phyloP scores from a whole-genome alignment of 768 basidiomycete genomes.

The Termitomyces heimii region DNA sequence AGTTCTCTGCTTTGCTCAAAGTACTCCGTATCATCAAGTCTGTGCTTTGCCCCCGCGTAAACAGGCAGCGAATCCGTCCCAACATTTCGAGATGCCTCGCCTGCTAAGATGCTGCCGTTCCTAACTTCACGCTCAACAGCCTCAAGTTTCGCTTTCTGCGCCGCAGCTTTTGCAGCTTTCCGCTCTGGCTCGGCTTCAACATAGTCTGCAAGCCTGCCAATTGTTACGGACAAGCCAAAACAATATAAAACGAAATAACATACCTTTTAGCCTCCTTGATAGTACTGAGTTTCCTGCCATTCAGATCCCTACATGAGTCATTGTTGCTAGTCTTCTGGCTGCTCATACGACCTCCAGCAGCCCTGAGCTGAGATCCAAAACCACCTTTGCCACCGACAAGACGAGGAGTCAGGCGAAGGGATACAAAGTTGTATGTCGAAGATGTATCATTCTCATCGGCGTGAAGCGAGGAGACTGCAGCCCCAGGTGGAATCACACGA shows the following conservation, averaged over 20 bases:
- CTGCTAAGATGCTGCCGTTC: slow-evolving; percentile 21
- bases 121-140: slow-evolving; percentile 80
- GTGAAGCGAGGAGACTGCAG: slow-evolving; percentile 22
- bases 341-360: slow-evolving; percentile 97
- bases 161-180: slow-evolving; percentile 70
- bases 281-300: slow-evolving; percentile 83
- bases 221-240: neutral
- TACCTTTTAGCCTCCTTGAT: slow-evolving; percentile 96
- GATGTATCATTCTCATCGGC: slow-evolving; percentile 9
- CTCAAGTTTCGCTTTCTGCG: slow-evolving; percentile 78
- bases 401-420: slow-evolving; percentile 67
- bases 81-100: slow-evolving; percentile 20
- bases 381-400: slow-evolving; percentile 93
- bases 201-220: slow-evolving; percentile 72
- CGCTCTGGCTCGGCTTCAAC: slow-evolving; percentile 82
- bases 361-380: slow-evolving; percentile 93
- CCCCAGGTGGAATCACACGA: slow-evolving; percentile 20
- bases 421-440: slow-evolving; percentile 35
- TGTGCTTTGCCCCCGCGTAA: slow-evolving; percentile 72
- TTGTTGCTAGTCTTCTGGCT: slow-evolving; percentile 94
- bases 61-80: slow-evolving; percentile 34
- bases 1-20: slow-evolving; percentile 89
- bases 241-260: slow-evolving; percentile 16
- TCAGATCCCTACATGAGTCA: slow-evolving; percentile 91
- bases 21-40: slow-evolving; percentile 90